Evolutionary conservation across 1,284 basidiomycete genomes (phyloP), one percentile per base, ranked within the genome.

Genomic region (Dichomitus squalens): DNA sequence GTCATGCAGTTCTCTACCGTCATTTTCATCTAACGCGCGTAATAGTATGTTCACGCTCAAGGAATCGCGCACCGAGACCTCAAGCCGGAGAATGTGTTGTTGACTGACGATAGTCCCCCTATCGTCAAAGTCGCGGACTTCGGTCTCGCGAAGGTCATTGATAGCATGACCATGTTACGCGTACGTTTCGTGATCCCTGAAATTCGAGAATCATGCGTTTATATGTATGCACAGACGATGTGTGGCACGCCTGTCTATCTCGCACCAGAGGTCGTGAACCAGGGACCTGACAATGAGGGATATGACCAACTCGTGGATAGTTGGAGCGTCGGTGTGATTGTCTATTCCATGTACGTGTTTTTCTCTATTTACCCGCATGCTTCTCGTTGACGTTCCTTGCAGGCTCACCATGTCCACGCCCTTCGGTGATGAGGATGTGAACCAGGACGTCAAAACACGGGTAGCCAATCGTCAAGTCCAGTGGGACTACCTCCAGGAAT

Each of bases 321-420:
- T 63, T 98, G 93, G 93, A 95, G 93, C 48, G 84, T 94, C 20
- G 95, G 95, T 6, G 93, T 96, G 16, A 96, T 97, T 53, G 84
- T 96, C 0, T 97, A 87, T 65, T 87, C 88, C 41, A 93, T 93
- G 91, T 92, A 67, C 58, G 85, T 71, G 8, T 31, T 29, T n/a
- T 20, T 21, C 41, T 7, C 18, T 6, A n/a, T 14, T 38, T 47
- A 44, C 44, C 31, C 27, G 18, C 4, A 2, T n/a, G 29, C 16
- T 20, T 4, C 43, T 47, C 14, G 20, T 18, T 23, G 23, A 49
- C 20, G 41, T 34, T 2, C 1, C 8, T 21, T 16, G 9, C 29
- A 92, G 90, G 88, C 70, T 94, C 20, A 87, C 88, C 0, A 86
- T 87, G 66, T 65, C 80, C 0, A 84, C 76, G 27, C 89, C 92